Conservation (phyloP, 352 stramenopile species). For the Globisporangium acanthophoron region DNA sequence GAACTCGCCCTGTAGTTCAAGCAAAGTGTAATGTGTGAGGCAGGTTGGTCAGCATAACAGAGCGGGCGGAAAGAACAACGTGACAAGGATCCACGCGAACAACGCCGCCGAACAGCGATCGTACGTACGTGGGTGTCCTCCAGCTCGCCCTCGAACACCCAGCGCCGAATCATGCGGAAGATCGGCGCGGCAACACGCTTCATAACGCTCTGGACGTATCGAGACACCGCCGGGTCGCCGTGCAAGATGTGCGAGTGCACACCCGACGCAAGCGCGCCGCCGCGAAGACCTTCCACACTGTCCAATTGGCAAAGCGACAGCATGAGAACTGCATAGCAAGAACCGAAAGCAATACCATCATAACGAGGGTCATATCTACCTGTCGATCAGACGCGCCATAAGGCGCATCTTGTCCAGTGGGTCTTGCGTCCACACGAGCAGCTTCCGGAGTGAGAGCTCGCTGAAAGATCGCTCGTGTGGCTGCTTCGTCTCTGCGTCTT, state of each 20-base stretch:
- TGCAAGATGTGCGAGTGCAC: constrained; percentile 90
- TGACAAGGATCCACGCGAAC: background rate
- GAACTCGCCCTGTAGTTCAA: constrained; percentile 61
- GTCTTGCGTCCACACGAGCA: constrained; percentile 89
- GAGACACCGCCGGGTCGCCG: constrained; percentile 77
- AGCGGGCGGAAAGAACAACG: background rate
- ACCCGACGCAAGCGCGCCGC: constrained; percentile 85
- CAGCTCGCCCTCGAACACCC: constrained; percentile 85
- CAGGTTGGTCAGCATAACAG: constrained; percentile 1
- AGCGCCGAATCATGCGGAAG: constrained; percentile 85
- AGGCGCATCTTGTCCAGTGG: constrained; percentile 84
- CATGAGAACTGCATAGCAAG: background rate
- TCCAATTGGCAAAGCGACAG: background rate
- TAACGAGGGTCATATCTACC: constrained; percentile 7
- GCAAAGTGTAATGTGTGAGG: background rate
- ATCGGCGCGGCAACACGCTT: constrained; percentile 75
- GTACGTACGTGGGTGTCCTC: constrained; percentile 77
- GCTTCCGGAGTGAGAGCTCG: constrained; percentile 81
- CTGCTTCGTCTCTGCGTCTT: constrained; percentile 63
- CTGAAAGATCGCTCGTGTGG: constrained; percentile 29
- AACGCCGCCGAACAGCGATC: background rate
- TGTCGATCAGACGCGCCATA: constrained; percentile 88
- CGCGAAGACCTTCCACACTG: constrained; percentile 77
- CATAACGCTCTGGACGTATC: constrained; percentile 74
- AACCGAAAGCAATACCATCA: background rate